Conservation (phyloP, 2,329 filamentous ascomycete species). For the Ophiocordyceps camponoti-rufipedis region DNA sequence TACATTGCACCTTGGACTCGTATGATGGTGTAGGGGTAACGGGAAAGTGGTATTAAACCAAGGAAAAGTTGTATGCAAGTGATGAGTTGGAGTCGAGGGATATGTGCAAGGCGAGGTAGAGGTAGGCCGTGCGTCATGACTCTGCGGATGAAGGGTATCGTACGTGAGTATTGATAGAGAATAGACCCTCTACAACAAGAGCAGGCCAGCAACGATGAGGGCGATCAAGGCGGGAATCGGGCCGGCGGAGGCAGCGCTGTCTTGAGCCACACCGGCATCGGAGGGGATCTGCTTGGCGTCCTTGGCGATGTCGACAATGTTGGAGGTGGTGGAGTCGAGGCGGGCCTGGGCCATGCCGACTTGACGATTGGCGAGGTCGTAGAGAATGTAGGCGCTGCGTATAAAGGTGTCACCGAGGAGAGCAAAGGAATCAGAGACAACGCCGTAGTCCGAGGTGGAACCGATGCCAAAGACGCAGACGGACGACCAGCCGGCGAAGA, state of each 20-base stretch:
- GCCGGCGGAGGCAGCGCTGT: constrained; percentile 2
- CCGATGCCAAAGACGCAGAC: constrained; percentile 38
- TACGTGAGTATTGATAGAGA: no score
- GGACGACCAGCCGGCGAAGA: constrained; percentile 19
- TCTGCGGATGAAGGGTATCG: background rate
- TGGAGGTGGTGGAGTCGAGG: constrained; percentile 23
- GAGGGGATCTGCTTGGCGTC: constrained; percentile 20
- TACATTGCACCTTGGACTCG: no score
- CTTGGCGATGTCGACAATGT: constrained; percentile 25
- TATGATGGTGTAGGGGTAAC: no score
- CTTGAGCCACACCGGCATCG: constrained; percentile 22
- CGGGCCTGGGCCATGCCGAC: constrained; percentile 35
- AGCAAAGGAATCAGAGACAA: constrained; percentile 13
- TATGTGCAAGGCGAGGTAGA: no score
- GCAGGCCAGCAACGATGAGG: no score
- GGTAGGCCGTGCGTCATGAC: no score
- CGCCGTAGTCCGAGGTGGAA: constrained; percentile 16
- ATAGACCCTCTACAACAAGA: background rate
- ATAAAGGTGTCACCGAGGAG: constrained; percentile 42
- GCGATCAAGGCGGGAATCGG: no score
- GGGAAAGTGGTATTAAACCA: no score
- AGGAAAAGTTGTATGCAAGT: no score
- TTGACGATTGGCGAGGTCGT: constrained; percentile 30
- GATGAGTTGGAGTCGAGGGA: no score
- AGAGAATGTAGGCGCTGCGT: constrained; percentile 37